Evolutionary conservation across 148 eudicot genomes (phyloP).

Genomic region (Tetragonia tetragonoides): DNA sequence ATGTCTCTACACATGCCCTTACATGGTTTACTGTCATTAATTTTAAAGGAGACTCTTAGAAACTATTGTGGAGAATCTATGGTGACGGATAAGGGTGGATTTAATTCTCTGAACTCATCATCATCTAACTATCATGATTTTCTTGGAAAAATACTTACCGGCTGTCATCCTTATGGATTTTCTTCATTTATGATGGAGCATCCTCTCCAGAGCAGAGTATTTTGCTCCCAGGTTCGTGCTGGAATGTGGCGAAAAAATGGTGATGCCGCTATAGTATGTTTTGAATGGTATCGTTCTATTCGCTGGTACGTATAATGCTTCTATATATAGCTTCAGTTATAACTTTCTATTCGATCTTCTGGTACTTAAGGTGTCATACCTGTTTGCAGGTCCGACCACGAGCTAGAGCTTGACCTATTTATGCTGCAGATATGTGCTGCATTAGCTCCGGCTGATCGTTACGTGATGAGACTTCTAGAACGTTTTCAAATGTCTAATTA

Average conservation of each 20-base stretch:
- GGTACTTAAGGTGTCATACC: background rate
- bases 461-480: conserved; percentile 61
- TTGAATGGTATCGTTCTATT: conserved; percentile 82
- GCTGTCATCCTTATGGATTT: conserved; percentile 87
- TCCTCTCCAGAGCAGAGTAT: conserved; percentile 86
- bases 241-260: conserved; percentile 99
- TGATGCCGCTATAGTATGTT: conserved; percentile 66
- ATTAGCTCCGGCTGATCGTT: conserved; percentile 91
- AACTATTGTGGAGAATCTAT: conserved; percentile 53
- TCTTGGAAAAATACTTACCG: conserved; percentile 60
- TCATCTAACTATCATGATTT: conserved; percentile 41
- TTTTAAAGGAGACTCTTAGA: conserved; percentile 61
- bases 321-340: background rate
- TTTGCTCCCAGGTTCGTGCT: conserved; percentile 93
- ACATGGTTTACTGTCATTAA: conserved; percentile 70
- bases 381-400: conserved; percentile 77
- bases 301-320: conserved; percentile 54
- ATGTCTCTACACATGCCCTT: conserved; percentile 86
- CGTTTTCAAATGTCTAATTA: conserved; percentile 77
- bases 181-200: conserved; percentile 92
- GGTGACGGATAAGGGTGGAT: conserved; percentile 20
- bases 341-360: background rate
- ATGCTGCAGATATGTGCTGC: conserved; percentile 96
- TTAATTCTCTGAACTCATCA: conserved; percentile 31
- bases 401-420: conserved; percentile 80